These are phyloP conservation scores for Phialophora chinensis DNA, from an alignment of 2,329 filamentous ascomycete genomes.

Conservation along the genomic window DNA sequence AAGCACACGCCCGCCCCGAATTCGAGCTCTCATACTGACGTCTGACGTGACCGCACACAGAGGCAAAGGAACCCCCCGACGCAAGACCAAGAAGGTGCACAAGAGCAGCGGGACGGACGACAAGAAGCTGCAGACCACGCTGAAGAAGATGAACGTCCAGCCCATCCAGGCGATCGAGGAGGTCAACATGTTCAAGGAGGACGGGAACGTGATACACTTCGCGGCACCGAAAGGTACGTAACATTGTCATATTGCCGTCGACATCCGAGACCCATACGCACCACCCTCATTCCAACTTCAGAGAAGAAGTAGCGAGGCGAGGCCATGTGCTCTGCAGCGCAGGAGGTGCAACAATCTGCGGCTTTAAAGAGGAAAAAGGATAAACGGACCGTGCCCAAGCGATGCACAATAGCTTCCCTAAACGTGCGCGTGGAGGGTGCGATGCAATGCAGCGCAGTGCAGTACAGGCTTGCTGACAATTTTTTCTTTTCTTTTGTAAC, in stretches of 20 bases:
- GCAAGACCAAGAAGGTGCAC: constrained; percentile 98
- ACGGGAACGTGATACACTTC: constrained; percentile 99
- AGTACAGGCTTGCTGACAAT: constrained; percentile 12
- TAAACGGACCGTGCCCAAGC: background rate
- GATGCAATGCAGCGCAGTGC: too few species aligned
- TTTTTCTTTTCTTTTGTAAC: constrained; percentile 21
- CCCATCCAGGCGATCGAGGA: constrained; percentile 99
- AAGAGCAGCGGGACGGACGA: constrained; percentile 92
- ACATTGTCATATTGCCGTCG: background rate
- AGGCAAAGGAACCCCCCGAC: constrained; percentile 96
- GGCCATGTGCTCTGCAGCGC: background rate
- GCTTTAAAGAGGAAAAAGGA: background rate
- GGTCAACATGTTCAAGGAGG: constrained; percentile 99
- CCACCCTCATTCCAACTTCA: background rate
- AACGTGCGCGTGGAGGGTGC: background rate
- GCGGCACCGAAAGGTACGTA: constrained; percentile 90
- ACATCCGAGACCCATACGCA: too few species aligned
- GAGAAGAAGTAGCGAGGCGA: background rate
- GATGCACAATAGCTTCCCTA: background rate
- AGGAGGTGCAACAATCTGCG: background rate
- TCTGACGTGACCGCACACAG: constrained; percentile 51
- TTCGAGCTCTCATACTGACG: background rate
- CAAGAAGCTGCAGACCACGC: constrained; percentile 96
- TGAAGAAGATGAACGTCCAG: constrained; percentile 99
- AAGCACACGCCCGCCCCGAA: background rate